phyloP scores from a whole-genome alignment of 768 basidiomycete species.

The Lactarius pseudohatsudake region DNA sequence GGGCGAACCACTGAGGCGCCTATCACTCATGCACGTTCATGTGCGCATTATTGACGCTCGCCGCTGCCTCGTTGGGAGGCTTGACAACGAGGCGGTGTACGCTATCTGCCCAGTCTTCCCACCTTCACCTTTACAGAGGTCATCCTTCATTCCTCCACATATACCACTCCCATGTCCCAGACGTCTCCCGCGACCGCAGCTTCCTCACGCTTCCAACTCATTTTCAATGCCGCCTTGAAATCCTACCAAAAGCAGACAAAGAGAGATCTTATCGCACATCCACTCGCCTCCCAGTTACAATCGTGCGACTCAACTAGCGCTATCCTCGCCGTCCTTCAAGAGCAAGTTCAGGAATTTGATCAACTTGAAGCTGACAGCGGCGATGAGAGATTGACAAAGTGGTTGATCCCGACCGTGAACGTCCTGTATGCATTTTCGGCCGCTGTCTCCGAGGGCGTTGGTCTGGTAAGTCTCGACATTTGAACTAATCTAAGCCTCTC shows the following conservation, averaged over 20 bases:
- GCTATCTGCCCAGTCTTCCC: too few relatives aligned
- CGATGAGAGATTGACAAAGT: background rate
- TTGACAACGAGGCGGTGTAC: too few relatives aligned
- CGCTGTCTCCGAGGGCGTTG: background rate
- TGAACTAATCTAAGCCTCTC: background rate
- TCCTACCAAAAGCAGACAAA: background rate
- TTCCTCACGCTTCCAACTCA: background rate
- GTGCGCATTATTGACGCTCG: too few relatives aligned
- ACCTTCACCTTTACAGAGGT: too few relatives aligned
- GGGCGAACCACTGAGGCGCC: too few relatives aligned
- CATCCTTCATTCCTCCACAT: background rate
- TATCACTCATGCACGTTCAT: too few relatives aligned
- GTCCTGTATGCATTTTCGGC: background rate
- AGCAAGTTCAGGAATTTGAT: background rate
- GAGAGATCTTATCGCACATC: background rate
- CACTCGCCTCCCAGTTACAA: background rate
- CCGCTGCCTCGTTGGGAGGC: too few relatives aligned
- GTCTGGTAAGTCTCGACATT: background rate
- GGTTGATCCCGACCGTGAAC: background rate
- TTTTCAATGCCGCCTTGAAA: background rate
- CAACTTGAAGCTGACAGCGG: background rate
- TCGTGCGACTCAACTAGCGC: background rate
- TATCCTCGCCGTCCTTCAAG: background rate
- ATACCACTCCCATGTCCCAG: background rate
- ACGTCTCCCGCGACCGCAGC: background rate